phyloP scores from a whole-genome alignment of 2,329 filamentous ascomycete genomes.

The Aspergillus amoenus region DNA sequence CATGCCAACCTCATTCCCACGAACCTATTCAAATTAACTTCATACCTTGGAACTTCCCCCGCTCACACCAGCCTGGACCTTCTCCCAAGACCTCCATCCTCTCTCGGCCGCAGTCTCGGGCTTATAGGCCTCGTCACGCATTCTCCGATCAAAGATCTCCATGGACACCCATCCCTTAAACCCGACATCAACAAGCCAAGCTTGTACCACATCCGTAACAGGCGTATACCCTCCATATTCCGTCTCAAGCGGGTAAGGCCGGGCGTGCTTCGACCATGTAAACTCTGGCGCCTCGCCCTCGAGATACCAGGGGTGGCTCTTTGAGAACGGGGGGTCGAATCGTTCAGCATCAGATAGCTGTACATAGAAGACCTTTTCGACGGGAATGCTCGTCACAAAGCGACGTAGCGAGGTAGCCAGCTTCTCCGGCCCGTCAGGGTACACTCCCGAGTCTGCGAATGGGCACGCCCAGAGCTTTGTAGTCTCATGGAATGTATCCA shows the following conservation, averaged over 20 bases:
- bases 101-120: slow-evolving; percentile 19
- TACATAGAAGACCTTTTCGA: slow-evolving; percentile 36
- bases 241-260: slow-evolving; percentile 33
- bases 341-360: slow-evolving; percentile 38
- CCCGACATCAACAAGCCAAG: slow-evolving; percentile 30
- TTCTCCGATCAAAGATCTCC: slow-evolving; percentile 34
- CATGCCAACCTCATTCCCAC: background rate
- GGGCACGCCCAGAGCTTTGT: slow-evolving; percentile 35
- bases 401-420: slow-evolving; percentile 25
- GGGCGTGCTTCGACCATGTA: slow-evolving; percentile 30
- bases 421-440: slow-evolving; percentile 17
- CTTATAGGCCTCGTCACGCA: slow-evolving; percentile 19
- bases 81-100: slow-evolving; percentile 21
- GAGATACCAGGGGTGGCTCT: slow-evolving; percentile 29
- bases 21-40: background rate
- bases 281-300: slow-evolving; percentile 29
- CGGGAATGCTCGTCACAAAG: slow-evolving; percentile 19
- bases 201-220: slow-evolving; percentile 25
- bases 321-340: slow-evolving; percentile 32
- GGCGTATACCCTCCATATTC: slow-evolving; percentile 29
- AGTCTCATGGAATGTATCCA: slow-evolving; percentile 38
- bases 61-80: slow-evolving; percentile 12
- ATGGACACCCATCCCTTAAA: slow-evolving; percentile 35
- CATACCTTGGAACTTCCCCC: background rate
- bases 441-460: slow-evolving; percentile 22